Evolutionary conservation across 441 rosid genomes (phyloP).

Genomic region (Populus hybrid): DNA sequence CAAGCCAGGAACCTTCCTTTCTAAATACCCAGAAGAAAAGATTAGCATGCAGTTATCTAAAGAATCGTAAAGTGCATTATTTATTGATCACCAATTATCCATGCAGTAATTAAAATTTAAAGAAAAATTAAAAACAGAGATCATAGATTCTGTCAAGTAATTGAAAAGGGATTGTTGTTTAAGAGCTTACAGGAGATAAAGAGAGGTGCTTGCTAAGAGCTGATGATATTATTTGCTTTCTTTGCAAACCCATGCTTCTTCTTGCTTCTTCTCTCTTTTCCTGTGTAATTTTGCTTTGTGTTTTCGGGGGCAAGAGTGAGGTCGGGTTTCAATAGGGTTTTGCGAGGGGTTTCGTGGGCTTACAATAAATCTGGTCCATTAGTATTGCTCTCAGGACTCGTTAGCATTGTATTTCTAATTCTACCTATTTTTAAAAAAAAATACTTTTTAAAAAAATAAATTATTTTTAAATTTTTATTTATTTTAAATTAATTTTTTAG

Average conservation of each 20-base stretch:
- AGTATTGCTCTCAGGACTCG: too few species aligned
- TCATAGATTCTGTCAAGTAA: background rate
- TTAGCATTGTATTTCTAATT: too few species aligned
- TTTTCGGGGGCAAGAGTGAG: background rate
- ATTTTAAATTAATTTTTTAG: too few species aligned
- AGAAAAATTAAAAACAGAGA: too few species aligned
- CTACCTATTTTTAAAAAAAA: too few species aligned
- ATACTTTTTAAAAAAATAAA: too few species aligned
- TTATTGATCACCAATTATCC: background rate
- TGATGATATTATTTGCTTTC: constrained; percentile 45
- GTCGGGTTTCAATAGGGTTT: background rate
- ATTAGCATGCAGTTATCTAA: background rate
- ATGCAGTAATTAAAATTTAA: background rate
- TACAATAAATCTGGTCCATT: too few species aligned
- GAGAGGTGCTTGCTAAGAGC: constrained; percentile 62
- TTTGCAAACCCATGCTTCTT: constrained; percentile 23
- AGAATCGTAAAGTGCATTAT: background rate
- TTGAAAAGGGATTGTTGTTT: constrained; percentile 3
- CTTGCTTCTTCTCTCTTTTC: constrained; percentile 13
- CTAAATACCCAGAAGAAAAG: background rate
- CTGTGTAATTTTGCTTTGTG: background rate
- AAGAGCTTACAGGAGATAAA: constrained; percentile 47
- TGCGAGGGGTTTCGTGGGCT: background rate
- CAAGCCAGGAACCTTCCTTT: background rate
- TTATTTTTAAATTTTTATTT: too few species aligned